These are phyloP conservation scores for Ustilago crameri DNA, from an alignment of 1,284 basidiomycete species.

Conservation along the genomic window DNA sequence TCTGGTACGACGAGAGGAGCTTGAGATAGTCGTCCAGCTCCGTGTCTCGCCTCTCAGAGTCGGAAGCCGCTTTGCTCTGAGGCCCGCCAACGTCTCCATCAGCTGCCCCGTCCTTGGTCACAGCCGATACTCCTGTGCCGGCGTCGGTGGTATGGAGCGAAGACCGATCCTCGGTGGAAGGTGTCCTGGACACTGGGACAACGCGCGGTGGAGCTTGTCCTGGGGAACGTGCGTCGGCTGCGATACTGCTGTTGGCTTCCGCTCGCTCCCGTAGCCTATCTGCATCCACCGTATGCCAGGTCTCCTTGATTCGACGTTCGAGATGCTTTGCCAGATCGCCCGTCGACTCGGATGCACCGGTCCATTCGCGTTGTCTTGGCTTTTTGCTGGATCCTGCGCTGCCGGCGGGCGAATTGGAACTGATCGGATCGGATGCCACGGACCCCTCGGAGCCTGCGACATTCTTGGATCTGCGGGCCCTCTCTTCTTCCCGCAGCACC, in stretches of 20 bases:
- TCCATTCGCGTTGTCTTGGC: constrained; percentile 31
- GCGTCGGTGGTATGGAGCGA: constrained; percentile 22
- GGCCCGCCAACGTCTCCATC: neutral
- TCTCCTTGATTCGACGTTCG: constrained; percentile 35
- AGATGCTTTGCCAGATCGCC: constrained; percentile 44
- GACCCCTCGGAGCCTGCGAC: constrained; percentile 1
- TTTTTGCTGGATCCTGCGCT: constrained; percentile 14
- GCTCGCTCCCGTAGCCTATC: constrained; percentile 17
- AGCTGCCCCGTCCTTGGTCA: neutral
- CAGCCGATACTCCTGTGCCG: neutral
- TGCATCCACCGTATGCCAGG: constrained; percentile 32
- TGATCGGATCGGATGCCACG: constrained; percentile 6
- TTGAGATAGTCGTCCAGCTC: constrained; percentile 44
- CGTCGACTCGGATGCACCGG: constrained; percentile 39
- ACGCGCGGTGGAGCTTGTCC: neutral
- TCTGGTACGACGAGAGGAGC: constrained; percentile 46
- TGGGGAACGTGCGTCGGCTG: constrained; percentile 14
- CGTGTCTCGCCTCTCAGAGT: constrained; percentile 13
- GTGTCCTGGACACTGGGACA: constrained; percentile 6
- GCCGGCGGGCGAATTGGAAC: constrained; percentile 15
- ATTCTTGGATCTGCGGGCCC: constrained; percentile 21
- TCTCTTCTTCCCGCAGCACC: constrained; percentile 41
- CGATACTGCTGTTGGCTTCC: constrained; percentile 17
- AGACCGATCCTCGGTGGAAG: constrained; percentile 27
- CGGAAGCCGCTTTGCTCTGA: constrained; percentile 3